phyloP scores from a whole-genome alignment of 2,329 filamentous ascomycete species.

The Sporothrix dimorphospora region DNA sequence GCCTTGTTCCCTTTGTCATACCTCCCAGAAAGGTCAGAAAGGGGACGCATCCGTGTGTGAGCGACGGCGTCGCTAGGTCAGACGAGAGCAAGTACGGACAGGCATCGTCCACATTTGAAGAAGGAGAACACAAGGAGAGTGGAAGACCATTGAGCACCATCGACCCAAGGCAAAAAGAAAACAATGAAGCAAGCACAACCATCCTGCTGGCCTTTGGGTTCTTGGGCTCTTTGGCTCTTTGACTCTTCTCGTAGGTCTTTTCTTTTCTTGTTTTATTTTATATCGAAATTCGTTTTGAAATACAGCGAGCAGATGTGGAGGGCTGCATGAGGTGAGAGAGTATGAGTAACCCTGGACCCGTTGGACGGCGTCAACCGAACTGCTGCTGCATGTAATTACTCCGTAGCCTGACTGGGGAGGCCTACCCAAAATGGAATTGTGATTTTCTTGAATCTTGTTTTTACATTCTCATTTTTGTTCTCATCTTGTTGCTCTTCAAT shows the following conservation, averaged over 20 bases:
- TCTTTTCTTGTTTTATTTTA: too few relatives aligned
- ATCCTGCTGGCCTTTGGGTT: background rate
- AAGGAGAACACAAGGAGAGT: too few relatives aligned
- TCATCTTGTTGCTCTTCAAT: background rate
- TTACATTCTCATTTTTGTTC: background rate
- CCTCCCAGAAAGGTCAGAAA: too few relatives aligned
- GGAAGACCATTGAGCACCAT: too few relatives aligned
- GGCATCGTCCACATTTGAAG: too few relatives aligned
- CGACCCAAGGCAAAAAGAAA: too few relatives aligned
- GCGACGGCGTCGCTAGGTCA: too few relatives aligned
- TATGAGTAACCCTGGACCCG: background rate
- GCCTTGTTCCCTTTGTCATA: too few relatives aligned
- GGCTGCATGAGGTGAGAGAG: background rate
- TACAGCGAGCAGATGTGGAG: background rate
- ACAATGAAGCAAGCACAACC: constrained; percentile 6
- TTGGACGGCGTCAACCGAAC: background rate
- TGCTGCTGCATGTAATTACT: constrained; percentile 1
- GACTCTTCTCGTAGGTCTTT: too few relatives aligned
- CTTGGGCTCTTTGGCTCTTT: too few relatives aligned
- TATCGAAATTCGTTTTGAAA: background rate
- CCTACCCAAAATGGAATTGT: background rate
- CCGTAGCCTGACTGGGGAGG: background rate
- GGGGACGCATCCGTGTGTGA: too few relatives aligned
- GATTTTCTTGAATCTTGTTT: background rate
- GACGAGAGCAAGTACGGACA: too few relatives aligned